These are phyloP conservation scores for Trametes coccinea DNA, from an alignment of 768 basidiomycete species.

Conservation along the genomic window DNA sequence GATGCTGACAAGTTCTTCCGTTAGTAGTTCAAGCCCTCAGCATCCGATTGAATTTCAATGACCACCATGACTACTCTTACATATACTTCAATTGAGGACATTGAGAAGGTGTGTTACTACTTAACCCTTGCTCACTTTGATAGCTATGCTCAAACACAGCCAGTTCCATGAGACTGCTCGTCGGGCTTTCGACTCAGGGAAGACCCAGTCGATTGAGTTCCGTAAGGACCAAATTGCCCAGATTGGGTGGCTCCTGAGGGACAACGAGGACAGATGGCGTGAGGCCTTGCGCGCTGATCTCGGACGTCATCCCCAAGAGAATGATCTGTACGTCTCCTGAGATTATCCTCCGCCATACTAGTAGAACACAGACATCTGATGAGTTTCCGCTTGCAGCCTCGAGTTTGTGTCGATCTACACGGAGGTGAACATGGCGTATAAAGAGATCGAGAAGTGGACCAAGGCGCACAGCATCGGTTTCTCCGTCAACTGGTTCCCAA, in stretches of 20 bases:
- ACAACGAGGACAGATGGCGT: constrained; percentile 62
- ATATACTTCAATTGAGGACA: constrained; percentile 26
- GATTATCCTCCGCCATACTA: not conserved
- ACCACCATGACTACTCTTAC: not conserved
- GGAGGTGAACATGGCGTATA: constrained; percentile 54
- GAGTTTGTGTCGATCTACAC: constrained; percentile 56
- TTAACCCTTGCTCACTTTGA: not conserved
- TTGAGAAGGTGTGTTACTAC: constrained; percentile 22
- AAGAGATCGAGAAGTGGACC: constrained; percentile 71
- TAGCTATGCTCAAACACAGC: not conserved
- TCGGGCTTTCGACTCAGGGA: constrained; percentile 60
- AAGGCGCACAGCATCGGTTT: constrained; percentile 61
- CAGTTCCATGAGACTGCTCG: constrained; percentile 58
- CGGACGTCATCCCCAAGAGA: constrained; percentile 60
- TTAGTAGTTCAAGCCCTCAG: too few species aligned
- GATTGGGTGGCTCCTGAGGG: constrained; percentile 69
- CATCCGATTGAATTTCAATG: too few species aligned
- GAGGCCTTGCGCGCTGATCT: constrained; percentile 61
- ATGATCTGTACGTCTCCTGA: constrained; percentile 39
- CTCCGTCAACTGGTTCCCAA: constrained; percentile 52
- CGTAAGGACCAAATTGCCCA: constrained; percentile 73
- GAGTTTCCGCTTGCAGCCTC: constrained; percentile 41
- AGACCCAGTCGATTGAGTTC: constrained; percentile 59
- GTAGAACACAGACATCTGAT: not conserved
- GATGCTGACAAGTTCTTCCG: too few species aligned